Conservation (phyloP, 441 rosid genomes). For the Populus trichocarpa region DNA sequence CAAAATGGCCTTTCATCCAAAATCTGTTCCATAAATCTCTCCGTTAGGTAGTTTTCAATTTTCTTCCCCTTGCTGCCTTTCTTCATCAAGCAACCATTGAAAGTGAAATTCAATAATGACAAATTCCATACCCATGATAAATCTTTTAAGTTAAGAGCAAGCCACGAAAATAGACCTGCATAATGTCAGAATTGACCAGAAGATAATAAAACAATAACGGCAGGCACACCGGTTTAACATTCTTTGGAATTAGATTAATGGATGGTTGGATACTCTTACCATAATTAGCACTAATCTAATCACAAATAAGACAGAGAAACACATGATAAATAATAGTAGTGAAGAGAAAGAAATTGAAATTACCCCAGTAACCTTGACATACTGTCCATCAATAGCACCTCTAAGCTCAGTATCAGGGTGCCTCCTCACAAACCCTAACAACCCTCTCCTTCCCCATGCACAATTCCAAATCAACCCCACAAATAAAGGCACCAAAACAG, state of each 20-base stretch:
- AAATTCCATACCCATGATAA: not conserved
- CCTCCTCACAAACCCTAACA: constrained; percentile 54
- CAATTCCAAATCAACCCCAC: constrained; percentile 66
- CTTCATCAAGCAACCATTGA: not conserved
- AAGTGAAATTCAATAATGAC: not conserved
- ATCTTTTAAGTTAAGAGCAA: not conserved
- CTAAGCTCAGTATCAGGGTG: constrained; percentile 79
- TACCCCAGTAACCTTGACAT: constrained; percentile 94
- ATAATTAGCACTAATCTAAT: not conserved
- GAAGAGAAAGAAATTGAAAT: constrained; percentile 7
- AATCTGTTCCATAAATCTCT: not conserved
- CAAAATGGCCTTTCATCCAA: not conserved
- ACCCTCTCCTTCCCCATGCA: constrained; percentile 61
- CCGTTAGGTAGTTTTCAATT: too few species aligned
- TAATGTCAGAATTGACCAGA: not conserved
- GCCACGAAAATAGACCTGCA: not conserved
- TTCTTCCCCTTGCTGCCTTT: not conserved
- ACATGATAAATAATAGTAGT: not conserved
- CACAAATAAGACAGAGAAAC: not conserved
- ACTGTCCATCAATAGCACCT: constrained; percentile 84
- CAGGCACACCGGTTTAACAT: not conserved
- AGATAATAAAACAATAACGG: not conserved
- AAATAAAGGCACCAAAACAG: constrained; percentile 42
- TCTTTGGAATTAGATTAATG: not conserved
- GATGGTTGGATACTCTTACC: not conserved